Evolutionary conservation across 176 grass and related monocot species (phyloP).

Genomic region (Stipa capillata): DNA sequence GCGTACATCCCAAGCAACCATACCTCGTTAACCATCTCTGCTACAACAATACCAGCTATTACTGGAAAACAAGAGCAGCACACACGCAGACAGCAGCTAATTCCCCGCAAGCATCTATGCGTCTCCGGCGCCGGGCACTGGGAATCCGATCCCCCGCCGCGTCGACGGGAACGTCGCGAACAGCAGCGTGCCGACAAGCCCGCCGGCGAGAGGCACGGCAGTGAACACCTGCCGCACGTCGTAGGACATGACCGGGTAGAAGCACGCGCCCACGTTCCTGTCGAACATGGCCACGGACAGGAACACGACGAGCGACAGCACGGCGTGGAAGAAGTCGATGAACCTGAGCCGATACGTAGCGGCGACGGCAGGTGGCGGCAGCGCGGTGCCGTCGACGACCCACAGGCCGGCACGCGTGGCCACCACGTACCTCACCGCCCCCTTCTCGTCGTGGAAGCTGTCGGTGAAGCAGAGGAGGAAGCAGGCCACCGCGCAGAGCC

Average conservation of each 20-base stretch:
- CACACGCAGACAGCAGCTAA: background rate
- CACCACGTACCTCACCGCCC: slow-evolving; percentile 20
- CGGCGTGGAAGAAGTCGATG: slow-evolving; percentile 42
- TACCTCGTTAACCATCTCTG: background rate
- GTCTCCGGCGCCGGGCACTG: background rate
- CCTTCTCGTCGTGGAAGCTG: slow-evolving; percentile 30
- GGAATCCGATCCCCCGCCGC: slow-evolving; percentile 38
- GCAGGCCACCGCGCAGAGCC: slow-evolving; percentile 31
- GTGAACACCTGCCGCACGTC: slow-evolving; percentile 30
- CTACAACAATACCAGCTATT: too few species aligned
- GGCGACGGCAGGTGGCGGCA: background rate
- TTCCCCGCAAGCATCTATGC: background rate
- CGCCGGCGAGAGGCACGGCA: slow-evolving; percentile 20
- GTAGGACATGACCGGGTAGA: slow-evolving; percentile 23
- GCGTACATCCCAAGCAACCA: background rate
- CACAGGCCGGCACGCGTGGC: slow-evolving; percentile 22
- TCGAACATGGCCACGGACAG: slow-evolving; percentile 40
- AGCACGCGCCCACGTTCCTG: slow-evolving; percentile 27
- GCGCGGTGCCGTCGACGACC: slow-evolving; percentile 39
- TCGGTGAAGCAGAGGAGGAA: slow-evolving; percentile 45
- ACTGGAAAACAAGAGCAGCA: too few species aligned
- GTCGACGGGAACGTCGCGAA: slow-evolving; percentile 38
- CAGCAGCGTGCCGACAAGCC: slow-evolving; percentile 18
- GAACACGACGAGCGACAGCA: slow-evolving; percentile 29
- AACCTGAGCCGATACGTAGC: slow-evolving; percentile 12